Evolutionary conservation across 2,329 filamentous ascomycete genomes (phyloP), one percentile per base, ranked within the genome.

Genomic region (Venturia effusa): DNA sequence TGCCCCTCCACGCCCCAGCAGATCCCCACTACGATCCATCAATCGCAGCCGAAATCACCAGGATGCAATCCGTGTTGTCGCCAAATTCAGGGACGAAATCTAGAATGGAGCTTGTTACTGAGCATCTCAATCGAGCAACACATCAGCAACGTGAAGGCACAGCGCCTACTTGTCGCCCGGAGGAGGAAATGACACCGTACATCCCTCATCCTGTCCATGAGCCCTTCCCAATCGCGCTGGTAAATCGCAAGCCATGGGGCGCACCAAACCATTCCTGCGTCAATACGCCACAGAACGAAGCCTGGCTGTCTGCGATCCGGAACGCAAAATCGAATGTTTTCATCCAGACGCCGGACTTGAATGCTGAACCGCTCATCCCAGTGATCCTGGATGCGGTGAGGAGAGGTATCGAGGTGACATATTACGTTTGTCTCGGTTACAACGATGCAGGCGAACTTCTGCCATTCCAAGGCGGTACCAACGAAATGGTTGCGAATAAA

Each of bases 391-490:
- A 80, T 3, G 88, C 89, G 0, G 81, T 86, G n/a, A 80, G 84
- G 66, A 79, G 88, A 1, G 88, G 88, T 0, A 74, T 92, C 0
- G 77, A 85, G 61, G 84, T 92, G 0, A 85, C 82, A 0, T 87
- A 85, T 71, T 92, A 89, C 67, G 79, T 91, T 1, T 90, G 88
- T 67, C 81, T 92, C 0, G 88, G 89, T 1, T 93, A 93, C 75
- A 92, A 92, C 67, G 89, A 92, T 67, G 78, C 84, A 0, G 89
- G 89, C 27, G 88, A 92, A 71, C 81, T 92, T 39, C 82, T 93
- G 0, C 89, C 89, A 0, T 83, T 84, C 65, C 88, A 92, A 71
- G 88, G 88, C 37, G 88, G 88, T 1, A 89, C 85, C 19, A 92
- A 92, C 70, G 88, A 92, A 66, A 86, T 88, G 79, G 80, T 86